Evolutionary conservation across 1,284 basidiomycete species (phyloP).

Genomic region (Cutaneotrichosporon cyanovorans): DNA sequence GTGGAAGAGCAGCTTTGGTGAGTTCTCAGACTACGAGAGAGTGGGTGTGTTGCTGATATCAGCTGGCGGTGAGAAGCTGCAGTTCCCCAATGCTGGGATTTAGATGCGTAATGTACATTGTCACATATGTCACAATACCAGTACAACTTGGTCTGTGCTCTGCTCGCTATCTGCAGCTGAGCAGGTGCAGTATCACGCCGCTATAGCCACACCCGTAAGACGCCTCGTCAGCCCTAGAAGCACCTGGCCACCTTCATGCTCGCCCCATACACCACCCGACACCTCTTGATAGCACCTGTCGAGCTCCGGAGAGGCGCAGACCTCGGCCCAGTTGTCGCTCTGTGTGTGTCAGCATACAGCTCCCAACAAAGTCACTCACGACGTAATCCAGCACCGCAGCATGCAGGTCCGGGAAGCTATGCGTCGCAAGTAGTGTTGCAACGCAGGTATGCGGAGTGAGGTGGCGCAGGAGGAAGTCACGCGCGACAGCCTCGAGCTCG

Average conservation of each 20-base stretch:
- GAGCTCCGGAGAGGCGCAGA: slow-evolving; percentile 28
- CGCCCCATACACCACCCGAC: slow-evolving; percentile 35
- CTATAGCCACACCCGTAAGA: slow-evolving; percentile 8
- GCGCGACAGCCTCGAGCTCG: slow-evolving; percentile 57
- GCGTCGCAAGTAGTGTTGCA: slow-evolving; percentile 51
- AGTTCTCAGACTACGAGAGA: too few species aligned
- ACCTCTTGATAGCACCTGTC: slow-evolving; percentile 38
- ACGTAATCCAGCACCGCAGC: slow-evolving; percentile 32
- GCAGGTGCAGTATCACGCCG: too few species aligned
- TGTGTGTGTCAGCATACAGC: slow-evolving; percentile 7
- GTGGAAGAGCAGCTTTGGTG: slow-evolving; percentile 78
- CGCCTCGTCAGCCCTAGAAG: slow-evolving; percentile 23
- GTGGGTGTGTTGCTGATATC: not conserved
- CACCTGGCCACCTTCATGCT: slow-evolving; percentile 28
- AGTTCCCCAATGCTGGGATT: not conserved
- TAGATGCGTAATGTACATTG: not conserved
- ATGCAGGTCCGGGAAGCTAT: slow-evolving; percentile 35
- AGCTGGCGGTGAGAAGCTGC: not conserved
- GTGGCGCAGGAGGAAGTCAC: slow-evolving; percentile 66
- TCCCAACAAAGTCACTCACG: slow-evolving; percentile 16
- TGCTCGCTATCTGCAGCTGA: too few species aligned
- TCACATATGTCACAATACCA: too few species aligned
- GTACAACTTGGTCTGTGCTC: too few species aligned
- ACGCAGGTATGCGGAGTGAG: slow-evolving; percentile 66
- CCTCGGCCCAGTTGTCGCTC: slow-evolving; percentile 28